Evolutionary conservation across 2,329 filamentous ascomycete species (phyloP).

Genomic region (Stagonosporopsis cucurbitacearum): DNA sequence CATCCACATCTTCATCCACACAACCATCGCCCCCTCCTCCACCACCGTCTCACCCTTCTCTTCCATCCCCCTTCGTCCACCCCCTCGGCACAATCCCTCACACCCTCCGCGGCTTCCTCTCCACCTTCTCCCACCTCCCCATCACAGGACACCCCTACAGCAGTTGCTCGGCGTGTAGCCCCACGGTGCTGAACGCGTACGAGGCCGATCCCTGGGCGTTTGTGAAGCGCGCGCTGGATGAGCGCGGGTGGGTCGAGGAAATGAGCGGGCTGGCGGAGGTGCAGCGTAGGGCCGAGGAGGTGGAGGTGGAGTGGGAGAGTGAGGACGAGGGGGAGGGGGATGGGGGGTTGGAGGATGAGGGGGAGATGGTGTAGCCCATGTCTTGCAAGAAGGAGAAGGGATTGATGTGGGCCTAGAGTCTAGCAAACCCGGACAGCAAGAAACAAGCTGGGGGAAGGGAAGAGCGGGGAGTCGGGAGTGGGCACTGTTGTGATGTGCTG

Average conservation of each 20-base stretch:
- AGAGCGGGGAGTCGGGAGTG: too few relatives aligned
- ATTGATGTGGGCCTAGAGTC: too few relatives aligned
- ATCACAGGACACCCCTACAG: slow-evolving; percentile 79
- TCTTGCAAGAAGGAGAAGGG: too few relatives aligned
- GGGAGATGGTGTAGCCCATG: slow-evolving; percentile 48
- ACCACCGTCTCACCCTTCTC: slow-evolving; percentile 31
- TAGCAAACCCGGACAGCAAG: too few relatives aligned
- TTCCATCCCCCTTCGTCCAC: slow-evolving; percentile 54
- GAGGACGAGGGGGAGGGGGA: slow-evolving; percentile 38
- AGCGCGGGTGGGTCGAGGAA: slow-evolving; percentile 80
- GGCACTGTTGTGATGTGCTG: too few relatives aligned
- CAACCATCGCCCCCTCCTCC: slow-evolving; percentile 5
- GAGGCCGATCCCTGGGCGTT: slow-evolving; percentile 75
- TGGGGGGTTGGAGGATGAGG: slow-evolving; percentile 62
- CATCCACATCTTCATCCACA: slow-evolving; percentile 20
- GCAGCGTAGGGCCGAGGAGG: slow-evolving; percentile 57
- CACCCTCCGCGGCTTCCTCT: slow-evolving; percentile 78
- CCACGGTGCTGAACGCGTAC: slow-evolving; percentile 72
- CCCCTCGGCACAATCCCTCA: slow-evolving; percentile 78
- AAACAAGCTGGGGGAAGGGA: too few relatives aligned
- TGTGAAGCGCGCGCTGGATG: slow-evolving; percentile 73
- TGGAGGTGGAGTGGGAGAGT: slow-evolving; percentile 64
- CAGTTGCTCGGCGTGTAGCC: slow-evolving; percentile 80
- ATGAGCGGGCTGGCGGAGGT: slow-evolving; percentile 76
- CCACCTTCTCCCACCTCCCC: slow-evolving; percentile 74